A percentile compares a stretch with the other conserved stretches of the same genome.
phyloP scores from a whole-genome alignment of 805 yeast species.

The Candida xyloterini region DNA sequence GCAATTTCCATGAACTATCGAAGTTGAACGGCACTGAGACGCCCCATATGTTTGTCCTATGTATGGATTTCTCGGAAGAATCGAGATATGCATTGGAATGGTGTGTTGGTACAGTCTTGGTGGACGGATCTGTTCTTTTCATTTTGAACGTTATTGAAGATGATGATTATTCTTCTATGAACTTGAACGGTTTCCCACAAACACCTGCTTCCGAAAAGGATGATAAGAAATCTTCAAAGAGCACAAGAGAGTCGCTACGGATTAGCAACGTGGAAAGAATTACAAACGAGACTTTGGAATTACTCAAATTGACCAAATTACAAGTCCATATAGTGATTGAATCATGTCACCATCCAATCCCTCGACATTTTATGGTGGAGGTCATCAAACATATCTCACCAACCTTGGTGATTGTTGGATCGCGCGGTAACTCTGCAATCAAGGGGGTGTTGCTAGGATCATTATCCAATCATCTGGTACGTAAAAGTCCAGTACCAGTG shows the following conservation, averaged over 20 bases:
- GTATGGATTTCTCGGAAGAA: constrained; percentile 81
- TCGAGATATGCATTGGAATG: constrained; percentile 82
- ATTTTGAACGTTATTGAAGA: constrained; percentile 60
- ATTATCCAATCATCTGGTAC: constrained; percentile 67
- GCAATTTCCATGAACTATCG: constrained; percentile 53
- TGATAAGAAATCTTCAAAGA: constrained; percentile 15
- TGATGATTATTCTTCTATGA: constrained; percentile 35
- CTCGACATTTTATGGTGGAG: constrained; percentile 67
- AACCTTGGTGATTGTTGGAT: constrained; percentile 71
- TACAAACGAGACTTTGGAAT: constrained; percentile 37
- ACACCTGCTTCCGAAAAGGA: constrained; percentile 5
- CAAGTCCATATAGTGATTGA: constrained; percentile 73
- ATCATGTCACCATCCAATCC: constrained; percentile 72
- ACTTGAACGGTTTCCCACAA: constrained; percentile 35
- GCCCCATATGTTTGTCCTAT: constrained; percentile 65
- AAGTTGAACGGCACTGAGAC: constrained; percentile 18
- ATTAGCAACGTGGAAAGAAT: constrained; percentile 42
- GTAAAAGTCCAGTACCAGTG: constrained; percentile 70
- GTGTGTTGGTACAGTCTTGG: constrained; percentile 80
- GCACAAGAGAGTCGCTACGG: constrained; percentile 37
- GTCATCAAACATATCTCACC: constrained; percentile 70
- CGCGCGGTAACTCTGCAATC: constrained; percentile 68
- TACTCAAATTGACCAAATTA: constrained; percentile 62
- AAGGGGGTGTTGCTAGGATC: constrained; percentile 75
- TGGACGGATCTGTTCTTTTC: constrained; percentile 78